Conservation (phyloP, 441 rosid species). For the Jatropha multifida region DNA sequence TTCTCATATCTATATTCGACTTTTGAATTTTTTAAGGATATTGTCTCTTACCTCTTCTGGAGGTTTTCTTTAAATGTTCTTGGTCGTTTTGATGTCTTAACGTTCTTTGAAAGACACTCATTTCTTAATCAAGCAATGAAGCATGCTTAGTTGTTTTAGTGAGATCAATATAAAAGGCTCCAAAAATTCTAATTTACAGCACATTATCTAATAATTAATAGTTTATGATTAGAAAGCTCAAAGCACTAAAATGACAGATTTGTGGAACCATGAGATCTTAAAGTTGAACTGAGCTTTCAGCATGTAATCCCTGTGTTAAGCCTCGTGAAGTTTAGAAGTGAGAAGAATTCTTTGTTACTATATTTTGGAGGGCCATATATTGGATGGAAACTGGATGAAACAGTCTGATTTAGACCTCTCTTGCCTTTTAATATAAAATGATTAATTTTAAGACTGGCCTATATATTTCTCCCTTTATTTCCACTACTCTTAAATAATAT, state of each 20-base stretch:
- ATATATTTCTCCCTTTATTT: background rate
- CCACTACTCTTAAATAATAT: background rate
- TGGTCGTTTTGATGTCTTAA: background rate
- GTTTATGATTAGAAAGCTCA: background rate
- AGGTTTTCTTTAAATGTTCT: background rate
- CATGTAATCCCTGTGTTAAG: background rate
- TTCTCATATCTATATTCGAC: background rate
- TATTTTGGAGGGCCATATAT: background rate
- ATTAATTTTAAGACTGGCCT: background rate
- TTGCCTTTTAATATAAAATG: background rate
- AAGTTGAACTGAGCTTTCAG: background rate
- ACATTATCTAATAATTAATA: background rate
- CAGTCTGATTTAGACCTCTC: background rate
- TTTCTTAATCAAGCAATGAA: background rate
- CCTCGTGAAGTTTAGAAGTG: background rate
- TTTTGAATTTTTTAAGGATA: background rate
- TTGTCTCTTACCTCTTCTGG: background rate
- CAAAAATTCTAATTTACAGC: background rate
- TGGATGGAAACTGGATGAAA: background rate
- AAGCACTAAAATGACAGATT: background rate
- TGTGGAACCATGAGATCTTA: background rate
- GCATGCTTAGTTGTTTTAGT: background rate
- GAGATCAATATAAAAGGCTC: background rate
- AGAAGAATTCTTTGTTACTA: background rate
- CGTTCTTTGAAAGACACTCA: background rate